Evolutionary conservation across 2,329 filamentous ascomycete genomes (phyloP).

Genomic region (Pseudogymnoascus sp.): DNA sequence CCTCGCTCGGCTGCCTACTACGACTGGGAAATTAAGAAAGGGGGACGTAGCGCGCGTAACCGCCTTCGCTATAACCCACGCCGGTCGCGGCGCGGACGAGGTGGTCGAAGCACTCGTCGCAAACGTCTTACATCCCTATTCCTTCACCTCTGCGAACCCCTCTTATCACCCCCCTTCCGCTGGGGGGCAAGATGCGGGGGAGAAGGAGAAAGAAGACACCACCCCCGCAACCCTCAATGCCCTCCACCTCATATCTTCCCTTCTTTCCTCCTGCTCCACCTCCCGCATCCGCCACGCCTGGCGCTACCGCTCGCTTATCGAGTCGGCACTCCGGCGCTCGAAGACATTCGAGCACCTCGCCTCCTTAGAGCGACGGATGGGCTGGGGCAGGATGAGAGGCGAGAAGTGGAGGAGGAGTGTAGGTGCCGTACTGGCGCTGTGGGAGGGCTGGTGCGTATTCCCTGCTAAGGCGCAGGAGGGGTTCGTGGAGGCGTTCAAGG

Average conservation of each 20-base stretch:
- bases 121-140: constrained; percentile 72
- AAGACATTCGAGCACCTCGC: constrained; percentile 57
- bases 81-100: constrained; percentile 76
- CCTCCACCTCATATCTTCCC: constrained; percentile 68
- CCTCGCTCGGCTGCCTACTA: constrained; percentile 71
- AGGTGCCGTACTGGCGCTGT: constrained; percentile 45
- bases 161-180: constrained; percentile 24
- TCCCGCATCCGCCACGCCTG: constrained; percentile 58
- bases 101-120: constrained; percentile 80
- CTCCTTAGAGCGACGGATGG: constrained; percentile 49
- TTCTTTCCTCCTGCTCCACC: constrained; percentile 55
- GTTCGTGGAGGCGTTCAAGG: constrained; percentile 56
- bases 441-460: constrained; percentile 66
- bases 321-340: constrained; percentile 48
- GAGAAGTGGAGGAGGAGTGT: constrained; percentile 59
- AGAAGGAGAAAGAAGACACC: constrained; percentile 47
- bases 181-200: constrained; percentile 29
- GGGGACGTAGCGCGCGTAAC: constrained; percentile 82
- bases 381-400: constrained; percentile 58
- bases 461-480: constrained; percentile 63
- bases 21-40: constrained; percentile 64
- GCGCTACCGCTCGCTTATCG: constrained; percentile 60
- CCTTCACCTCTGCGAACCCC: constrained; percentile 62
- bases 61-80: constrained; percentile 81
- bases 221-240: constrained; percentile 70